phyloP scores from a whole-genome alignment of 306 rosid species.

The Ochetophila trinervis region DNA sequence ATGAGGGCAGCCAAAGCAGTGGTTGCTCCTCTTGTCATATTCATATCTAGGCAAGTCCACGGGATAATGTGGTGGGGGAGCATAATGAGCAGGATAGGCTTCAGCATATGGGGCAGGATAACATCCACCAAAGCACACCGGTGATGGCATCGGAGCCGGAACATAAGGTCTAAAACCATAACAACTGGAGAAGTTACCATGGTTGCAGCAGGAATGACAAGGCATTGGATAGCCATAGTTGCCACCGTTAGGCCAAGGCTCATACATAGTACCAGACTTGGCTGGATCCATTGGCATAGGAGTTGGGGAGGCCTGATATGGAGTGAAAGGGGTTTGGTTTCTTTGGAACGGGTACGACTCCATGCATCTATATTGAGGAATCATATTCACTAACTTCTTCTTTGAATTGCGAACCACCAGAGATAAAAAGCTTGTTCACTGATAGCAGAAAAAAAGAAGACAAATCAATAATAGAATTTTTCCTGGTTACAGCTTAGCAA shows the following conservation, averaged over 20 bases:
- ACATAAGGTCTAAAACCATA: slow-evolving; percentile 26
- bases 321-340: slow-evolving; percentile 32
- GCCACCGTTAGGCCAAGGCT: slow-evolving; percentile 39
- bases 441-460: no score
- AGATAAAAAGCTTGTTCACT: no score
- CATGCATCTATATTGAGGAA: slow-evolving; percentile 44
- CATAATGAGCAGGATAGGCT: slow-evolving; percentile 30
- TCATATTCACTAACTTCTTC: slow-evolving; percentile 26
- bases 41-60: slow-evolving; percentile 58
- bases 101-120: slow-evolving; percentile 28
- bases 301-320: slow-evolving; percentile 30
- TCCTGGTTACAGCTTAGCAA: no score
- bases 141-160: slow-evolving; percentile 30
- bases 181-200: slow-evolving; percentile 35
- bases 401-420: background rate
- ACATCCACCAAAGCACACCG: slow-evolving; percentile 33
- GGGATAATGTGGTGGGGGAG: slow-evolving; percentile 39
- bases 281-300: slow-evolving; percentile 41
- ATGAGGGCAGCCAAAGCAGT: slow-evolving; percentile 62
- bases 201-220: slow-evolving; percentile 41
- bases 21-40: slow-evolving; percentile 46
- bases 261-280: slow-evolving; percentile 33
- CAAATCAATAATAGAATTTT: no score
- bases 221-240: slow-evolving; percentile 36
- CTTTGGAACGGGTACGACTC: slow-evolving; percentile 56